Evolutionary conservation across 2,329 filamentous ascomycete genomes (phyloP).

Genomic region (Claviceps arundinis): DNA sequence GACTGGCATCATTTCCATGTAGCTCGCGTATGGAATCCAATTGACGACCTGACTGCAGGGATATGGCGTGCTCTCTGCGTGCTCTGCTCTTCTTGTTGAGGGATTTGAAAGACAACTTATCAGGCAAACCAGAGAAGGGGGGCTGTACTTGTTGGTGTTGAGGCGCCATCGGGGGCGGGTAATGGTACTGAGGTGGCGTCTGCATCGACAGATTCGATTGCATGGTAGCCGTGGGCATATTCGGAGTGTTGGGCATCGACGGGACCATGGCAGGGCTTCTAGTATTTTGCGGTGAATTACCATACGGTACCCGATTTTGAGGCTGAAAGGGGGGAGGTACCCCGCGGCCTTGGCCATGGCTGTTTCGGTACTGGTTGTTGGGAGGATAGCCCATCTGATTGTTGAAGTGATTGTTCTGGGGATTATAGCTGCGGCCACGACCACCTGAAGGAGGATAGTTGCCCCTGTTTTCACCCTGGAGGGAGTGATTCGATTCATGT

Average conservation of each 20-base stretch:
- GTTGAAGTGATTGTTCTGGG: conserved; percentile 28
- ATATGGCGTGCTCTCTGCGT: conserved; percentile 35
- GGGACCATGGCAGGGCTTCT: conserved; percentile 54
- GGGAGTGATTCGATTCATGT: conserved; percentile 74
- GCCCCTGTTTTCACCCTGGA: conserved; percentile 44
- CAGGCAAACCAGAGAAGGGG: conserved; percentile 25
- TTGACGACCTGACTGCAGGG: conserved; percentile 25
- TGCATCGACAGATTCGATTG: conserved; percentile 47
- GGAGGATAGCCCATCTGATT: conserved; percentile 32
- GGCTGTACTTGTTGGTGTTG: conserved; percentile 48
- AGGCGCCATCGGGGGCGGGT: conserved; percentile 43
- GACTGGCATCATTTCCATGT: conserved; percentile 20
- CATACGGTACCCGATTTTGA: conserved; percentile 32
- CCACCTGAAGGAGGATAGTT: conserved; percentile 35
- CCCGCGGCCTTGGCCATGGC: conserved; percentile 35
- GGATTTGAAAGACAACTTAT: conserved; percentile 25
- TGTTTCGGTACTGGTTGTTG: conserved; percentile 29
- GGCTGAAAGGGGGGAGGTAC: conserved; percentile 35
- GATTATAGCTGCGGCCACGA: conserved; percentile 37
- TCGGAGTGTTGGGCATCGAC: conserved; percentile 55
- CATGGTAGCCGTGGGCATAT: conserved; percentile 49
- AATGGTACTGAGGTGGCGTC: conserved; percentile 49
- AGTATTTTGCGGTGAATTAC: conserved; percentile 51
- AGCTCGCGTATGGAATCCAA: conserved; percentile 24
- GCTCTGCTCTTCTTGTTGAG: conserved; percentile 31